These are phyloP conservation scores for Kwoniella sp. DNA, from an alignment of 768 basidiomycete species.

Conservation along the genomic window DNA sequence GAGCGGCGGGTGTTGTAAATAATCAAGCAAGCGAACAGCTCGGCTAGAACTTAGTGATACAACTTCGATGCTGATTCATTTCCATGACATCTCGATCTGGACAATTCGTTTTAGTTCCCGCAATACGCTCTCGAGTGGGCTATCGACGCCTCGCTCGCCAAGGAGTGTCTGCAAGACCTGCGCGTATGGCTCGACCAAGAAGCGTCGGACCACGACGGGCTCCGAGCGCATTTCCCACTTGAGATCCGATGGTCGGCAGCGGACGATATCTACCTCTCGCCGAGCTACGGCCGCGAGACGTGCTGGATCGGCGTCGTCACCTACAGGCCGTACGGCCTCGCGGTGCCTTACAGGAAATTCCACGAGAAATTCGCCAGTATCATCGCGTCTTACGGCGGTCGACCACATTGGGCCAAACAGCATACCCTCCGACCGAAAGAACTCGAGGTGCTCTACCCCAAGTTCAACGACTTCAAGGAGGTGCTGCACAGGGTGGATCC, in stretches of 20 bases:
- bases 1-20: too few relatives aligned
- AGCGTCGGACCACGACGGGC: constrained; percentile 67
- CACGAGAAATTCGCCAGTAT: constrained; percentile 78
- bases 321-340: constrained; percentile 86
- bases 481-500: constrained; percentile 72
- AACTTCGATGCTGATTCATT: neutral
- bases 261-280: constrained; percentile 94
- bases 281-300: constrained; percentile 73
- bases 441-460: constrained; percentile 73
- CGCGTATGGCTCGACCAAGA: constrained; percentile 72
- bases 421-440: constrained; percentile 70
- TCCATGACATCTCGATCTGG: too few relatives aligned
- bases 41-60: neutral
- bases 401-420: constrained; percentile 96
- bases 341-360: constrained; percentile 75
- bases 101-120: constrained; percentile 75
- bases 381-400: constrained; percentile 69
- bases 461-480: constrained; percentile 73
- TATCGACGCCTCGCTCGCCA: constrained; percentile 71
- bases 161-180: constrained; percentile 71
- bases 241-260: constrained; percentile 85
- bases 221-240: constrained; percentile 87
- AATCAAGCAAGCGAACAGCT: neutral
- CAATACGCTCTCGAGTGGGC: constrained; percentile 97
- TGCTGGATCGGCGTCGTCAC: constrained; percentile 98